These are phyloP conservation scores for Globomyces pollinis-pini DNA, from an alignment of 192 early-diverging fungal species.

Conservation along the genomic window DNA sequence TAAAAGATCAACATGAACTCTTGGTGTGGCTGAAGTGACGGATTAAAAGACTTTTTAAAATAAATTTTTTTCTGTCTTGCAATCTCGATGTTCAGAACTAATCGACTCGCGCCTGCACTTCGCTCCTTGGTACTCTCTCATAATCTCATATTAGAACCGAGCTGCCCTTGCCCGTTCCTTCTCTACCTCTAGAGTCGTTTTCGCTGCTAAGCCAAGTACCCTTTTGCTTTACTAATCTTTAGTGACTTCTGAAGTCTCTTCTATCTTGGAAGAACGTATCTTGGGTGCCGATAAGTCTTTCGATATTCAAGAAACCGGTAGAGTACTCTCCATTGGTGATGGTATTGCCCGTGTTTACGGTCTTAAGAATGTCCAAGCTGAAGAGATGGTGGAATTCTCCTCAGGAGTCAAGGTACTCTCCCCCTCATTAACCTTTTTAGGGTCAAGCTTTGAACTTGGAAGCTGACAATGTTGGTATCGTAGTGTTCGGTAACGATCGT, in stretches of 20 bases:
- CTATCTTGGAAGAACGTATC: constrained; percentile 96
- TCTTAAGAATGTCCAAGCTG: constrained; percentile 95
- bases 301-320: constrained; percentile 96
- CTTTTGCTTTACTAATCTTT: neutral
- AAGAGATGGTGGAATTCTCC: constrained; percentile 99
- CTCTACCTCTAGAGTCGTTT: neutral
- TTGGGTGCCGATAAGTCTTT: constrained; percentile 71
- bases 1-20: too few relatives aligned
- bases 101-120: neutral
- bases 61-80: too few relatives aligned
- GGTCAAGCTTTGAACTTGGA: constrained; percentile 99
- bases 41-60: too few relatives aligned
- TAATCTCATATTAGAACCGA: neutral
- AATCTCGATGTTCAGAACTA: constrained; percentile 3
- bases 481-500: constrained; percentile 99
- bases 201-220: neutral
- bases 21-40: too few relatives aligned
- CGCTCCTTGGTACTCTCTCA: neutral
- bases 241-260: constrained; percentile 88
- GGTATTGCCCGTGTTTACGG: constrained; percentile 99
- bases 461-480: constrained; percentile 99
- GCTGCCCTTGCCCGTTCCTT: neutral
- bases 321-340: constrained; percentile 99
- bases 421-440: constrained; percentile 36
- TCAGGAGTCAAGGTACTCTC: constrained; percentile 85